Conservation (phyloP, 306 rosid species). For the Cucumis melo region DNA sequence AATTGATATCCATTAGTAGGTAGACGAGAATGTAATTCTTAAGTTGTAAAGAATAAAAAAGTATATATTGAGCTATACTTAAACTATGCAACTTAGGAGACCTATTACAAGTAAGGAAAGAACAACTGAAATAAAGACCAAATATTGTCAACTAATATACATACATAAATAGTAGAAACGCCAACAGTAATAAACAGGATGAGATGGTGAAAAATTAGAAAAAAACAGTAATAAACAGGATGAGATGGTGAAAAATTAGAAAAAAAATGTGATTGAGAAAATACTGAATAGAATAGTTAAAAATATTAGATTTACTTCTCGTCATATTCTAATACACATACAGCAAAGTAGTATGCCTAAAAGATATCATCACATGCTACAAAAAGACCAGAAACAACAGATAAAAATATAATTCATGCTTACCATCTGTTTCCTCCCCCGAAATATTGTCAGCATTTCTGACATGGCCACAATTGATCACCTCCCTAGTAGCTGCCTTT, state of each 20-base stretch:
- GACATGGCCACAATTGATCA: conserved; percentile 17
- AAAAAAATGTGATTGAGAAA: neutral
- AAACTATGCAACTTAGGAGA: too few species aligned
- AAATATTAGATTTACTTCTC: neutral
- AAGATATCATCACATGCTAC: neutral
- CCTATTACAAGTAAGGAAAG: too few species aligned
- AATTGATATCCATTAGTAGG: neutral
- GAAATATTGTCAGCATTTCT: conserved; percentile 21
- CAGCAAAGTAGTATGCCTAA: neutral
- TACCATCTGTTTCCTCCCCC: conserved; percentile 60
- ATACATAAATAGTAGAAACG: too few species aligned
- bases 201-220: neutral
- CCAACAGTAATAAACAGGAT: neutral
- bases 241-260: neutral
- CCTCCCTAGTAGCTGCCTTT: conserved; percentile 42
- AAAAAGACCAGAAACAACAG: neutral
- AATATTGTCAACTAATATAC: too few species aligned
- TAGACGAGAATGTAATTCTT: neutral
- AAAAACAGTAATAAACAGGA: neutral
- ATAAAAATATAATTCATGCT: neutral
- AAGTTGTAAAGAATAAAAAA: too few species aligned
- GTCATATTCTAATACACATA: neutral
- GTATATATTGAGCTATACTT: too few species aligned
- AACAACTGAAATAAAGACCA: too few species aligned
- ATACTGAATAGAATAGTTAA: neutral